phyloP scores from a whole-genome alignment of 2,329 filamentous ascomycete species.

The Penicillium oxalicum region DNA sequence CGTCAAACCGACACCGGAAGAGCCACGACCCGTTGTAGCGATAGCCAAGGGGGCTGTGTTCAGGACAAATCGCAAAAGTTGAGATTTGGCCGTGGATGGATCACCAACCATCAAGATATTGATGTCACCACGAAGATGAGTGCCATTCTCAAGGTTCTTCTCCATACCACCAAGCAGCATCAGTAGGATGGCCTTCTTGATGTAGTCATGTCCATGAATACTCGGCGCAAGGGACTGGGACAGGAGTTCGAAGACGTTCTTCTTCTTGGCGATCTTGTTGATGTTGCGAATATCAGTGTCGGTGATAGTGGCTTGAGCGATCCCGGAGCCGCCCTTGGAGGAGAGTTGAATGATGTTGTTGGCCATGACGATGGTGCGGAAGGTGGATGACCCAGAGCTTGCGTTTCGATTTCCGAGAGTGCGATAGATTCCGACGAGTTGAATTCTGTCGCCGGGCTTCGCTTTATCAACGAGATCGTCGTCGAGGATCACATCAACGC shows the following conservation, averaged over 20 bases:
- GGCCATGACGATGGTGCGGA: conserved; percentile 87
- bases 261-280: conserved; percentile 94
- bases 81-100: conserved; percentile 97
- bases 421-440: conserved; percentile 92
- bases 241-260: conserved; percentile 83
- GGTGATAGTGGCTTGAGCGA: conserved; percentile 86
- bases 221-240: conserved; percentile 92
- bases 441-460: conserved; percentile 92
- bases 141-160: conserved; percentile 97
- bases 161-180: conserved; percentile 95
- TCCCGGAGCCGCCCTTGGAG: conserved; percentile 90
- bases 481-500: conserved; percentile 93
- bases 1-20: conserved; percentile 94
- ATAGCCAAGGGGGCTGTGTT: conserved; percentile 96
- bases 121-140: conserved; percentile 95
- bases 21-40: conserved; percentile 92
- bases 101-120: conserved; percentile 99
- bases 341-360: conserved; percentile 94
- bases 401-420: conserved; percentile 93
- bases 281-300: conserved; percentile 98
- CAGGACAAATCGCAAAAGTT: conserved; percentile 89
- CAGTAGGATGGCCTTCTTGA: conserved; percentile 94
- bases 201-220: conserved; percentile 94
- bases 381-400: conserved; percentile 81
- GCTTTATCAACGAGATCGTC: conserved; percentile 92